Percentiles rank a stretch among this genome's conserved stretches.
These are phyloP conservation scores for Trichoderma koningiopsis DNA, from an alignment of 2,329 filamentous ascomycete species.

Conservation along the genomic window DNA sequence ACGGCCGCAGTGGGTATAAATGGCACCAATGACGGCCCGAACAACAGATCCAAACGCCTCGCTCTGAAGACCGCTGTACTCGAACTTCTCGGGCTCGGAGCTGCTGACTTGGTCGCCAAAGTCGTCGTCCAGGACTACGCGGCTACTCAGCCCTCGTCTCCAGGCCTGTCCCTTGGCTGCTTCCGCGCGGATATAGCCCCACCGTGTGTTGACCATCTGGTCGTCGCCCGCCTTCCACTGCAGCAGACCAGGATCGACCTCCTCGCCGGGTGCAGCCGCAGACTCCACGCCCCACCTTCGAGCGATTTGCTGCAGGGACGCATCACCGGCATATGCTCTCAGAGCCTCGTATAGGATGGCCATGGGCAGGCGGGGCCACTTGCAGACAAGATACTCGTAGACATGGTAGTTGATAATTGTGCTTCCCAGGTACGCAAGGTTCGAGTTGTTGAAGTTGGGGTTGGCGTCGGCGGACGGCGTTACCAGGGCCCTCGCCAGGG, in stretches of 20 bases:
- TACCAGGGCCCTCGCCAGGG: slow-evolving; percentile 81
- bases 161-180: slow-evolving; percentile 47
- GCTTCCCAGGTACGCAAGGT: slow-evolving; percentile 77
- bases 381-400: slow-evolving; percentile 82
- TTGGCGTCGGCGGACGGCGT: slow-evolving; percentile 81
- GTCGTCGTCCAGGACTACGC: slow-evolving; percentile 79
- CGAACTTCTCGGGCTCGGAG: slow-evolving; percentile 34
- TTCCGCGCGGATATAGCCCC: slow-evolving; percentile 57
- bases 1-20: slow-evolving; percentile 83
- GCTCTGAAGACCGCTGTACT: slow-evolving; percentile 71
- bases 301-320: slow-evolving; percentile 72
- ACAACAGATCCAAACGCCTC: slow-evolving; percentile 75
- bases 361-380: slow-evolving; percentile 89
- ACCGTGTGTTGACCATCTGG: slow-evolving; percentile 50
- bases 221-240: slow-evolving; percentile 67
- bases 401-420: slow-evolving; percentile 87
- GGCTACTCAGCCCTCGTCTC: slow-evolving; percentile 71
- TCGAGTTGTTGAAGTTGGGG: slow-evolving; percentile 83
- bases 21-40: slow-evolving; percentile 77
- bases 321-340: slow-evolving; percentile 77
- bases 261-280: slow-evolving; percentile 82
- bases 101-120: slow-evolving; percentile 66
- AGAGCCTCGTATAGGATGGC: slow-evolving; percentile 83
- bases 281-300: slow-evolving; percentile 89
- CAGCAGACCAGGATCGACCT: slow-evolving; percentile 88